Evolutionary conservation across 331 rosid genomes (phyloP).

Genomic region (Quercus phellos): DNA sequence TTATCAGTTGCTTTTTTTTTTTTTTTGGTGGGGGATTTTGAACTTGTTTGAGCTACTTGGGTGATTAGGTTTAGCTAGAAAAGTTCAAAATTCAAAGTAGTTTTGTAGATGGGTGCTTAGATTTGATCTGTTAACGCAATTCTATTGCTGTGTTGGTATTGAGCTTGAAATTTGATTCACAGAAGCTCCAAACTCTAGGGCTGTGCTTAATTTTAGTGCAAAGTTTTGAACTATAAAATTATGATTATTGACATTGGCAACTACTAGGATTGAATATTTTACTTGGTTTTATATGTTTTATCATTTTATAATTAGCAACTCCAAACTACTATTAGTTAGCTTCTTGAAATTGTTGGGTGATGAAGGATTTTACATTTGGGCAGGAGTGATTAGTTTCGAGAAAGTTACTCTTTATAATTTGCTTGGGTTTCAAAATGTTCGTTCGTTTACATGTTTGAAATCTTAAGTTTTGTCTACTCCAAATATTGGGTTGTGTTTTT

Average conservation of each 20-base stretch:
- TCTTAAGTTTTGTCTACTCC: background rate
- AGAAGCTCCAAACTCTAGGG: background rate
- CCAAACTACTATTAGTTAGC: background rate
- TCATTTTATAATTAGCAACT: background rate
- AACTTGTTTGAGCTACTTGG: slow-evolving; percentile 34
- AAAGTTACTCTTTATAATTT: background rate
- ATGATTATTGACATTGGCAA: background rate
- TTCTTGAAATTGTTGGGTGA: background rate
- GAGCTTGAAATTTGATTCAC: background rate
- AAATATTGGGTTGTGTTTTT: background rate
- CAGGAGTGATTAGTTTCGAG: background rate
- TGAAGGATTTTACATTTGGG: background rate
- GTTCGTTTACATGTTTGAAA: background rate
- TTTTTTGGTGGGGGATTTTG: background rate
- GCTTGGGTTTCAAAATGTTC: background rate
- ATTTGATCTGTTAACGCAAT: slow-evolving; percentile 17
- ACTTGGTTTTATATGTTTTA: background rate
- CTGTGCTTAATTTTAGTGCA: background rate
- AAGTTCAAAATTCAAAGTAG: background rate
- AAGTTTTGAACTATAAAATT: background rate
- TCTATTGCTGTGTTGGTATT: background rate
- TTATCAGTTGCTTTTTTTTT: slow-evolving; percentile 9
- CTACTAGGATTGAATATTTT: background rate
- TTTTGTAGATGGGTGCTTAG: background rate
- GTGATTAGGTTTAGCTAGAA: slow-evolving; percentile 20